Percentiles rank a stretch among this genome's conserved stretches.
phyloP scores from a whole-genome alignment of 495 filamentous ascomycete genomes.

The Thozetella sp. region DNA sequence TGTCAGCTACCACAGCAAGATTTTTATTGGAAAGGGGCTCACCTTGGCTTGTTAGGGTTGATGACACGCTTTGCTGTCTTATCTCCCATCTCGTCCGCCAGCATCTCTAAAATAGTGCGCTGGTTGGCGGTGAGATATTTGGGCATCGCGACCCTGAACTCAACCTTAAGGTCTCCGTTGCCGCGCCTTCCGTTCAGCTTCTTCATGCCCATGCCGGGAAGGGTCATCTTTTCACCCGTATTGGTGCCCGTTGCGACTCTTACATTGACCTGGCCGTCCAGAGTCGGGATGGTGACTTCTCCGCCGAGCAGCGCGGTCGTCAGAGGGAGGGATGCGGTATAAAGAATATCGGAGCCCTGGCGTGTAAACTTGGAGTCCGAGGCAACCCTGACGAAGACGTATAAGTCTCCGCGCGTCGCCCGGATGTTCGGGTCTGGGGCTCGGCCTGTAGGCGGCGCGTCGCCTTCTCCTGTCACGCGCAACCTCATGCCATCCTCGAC shows the following conservation, averaged over 20 bases:
- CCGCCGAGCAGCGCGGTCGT: slow-evolving; percentile 93
- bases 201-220: slow-evolving; percentile 91
- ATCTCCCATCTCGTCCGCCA: slow-evolving; percentile 93
- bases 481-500: slow-evolving; percentile 95
- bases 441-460: slow-evolving; percentile 75
- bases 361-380: slow-evolving; percentile 86
- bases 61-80: slow-evolving; percentile 90
- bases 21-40: slow-evolving; percentile 14
- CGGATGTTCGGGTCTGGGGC: slow-evolving; percentile 56
- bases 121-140: slow-evolving; percentile 90
- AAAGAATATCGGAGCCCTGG: slow-evolving; percentile 83
- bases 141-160: slow-evolving; percentile 94
- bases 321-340: slow-evolving; percentile 87
- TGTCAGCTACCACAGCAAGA: slow-evolving; percentile 4
- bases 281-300: slow-evolving; percentile 83
- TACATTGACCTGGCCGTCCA: slow-evolving; percentile 87
- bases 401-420: slow-evolving; percentile 78
- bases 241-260: slow-evolving; percentile 87
- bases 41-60: slow-evolving; percentile 50
- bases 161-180: slow-evolving; percentile 84
- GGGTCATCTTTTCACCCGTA: slow-evolving; percentile 87
- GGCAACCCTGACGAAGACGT: slow-evolving; percentile 80
- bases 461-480: slow-evolving; percentile 79
- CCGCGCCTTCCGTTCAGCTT: slow-evolving; percentile 60
- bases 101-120: slow-evolving; percentile 87